Conservation (phyloP, 805 yeast species). For the Deakozyma indianensis region DNA sequence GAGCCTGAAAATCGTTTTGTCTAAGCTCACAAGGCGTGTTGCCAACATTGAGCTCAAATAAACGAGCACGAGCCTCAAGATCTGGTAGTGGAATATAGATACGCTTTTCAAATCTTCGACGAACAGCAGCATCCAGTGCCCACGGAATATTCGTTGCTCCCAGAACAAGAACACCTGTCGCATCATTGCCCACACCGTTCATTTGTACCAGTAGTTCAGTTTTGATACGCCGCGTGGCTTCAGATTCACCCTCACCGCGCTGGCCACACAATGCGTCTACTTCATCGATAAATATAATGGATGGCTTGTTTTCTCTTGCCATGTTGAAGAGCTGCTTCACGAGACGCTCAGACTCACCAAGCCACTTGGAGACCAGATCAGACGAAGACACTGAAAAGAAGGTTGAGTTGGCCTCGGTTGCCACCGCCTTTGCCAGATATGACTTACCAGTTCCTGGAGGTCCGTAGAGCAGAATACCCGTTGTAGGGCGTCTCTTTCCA, state of each 20-base stretch:
- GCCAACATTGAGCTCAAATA: constrained; percentile 92
- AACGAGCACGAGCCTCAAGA: constrained; percentile 74
- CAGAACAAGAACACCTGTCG: constrained; percentile 80
- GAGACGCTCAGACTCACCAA: constrained; percentile 96
- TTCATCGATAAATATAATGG: constrained; percentile 93
- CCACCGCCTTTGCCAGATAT: constrained; percentile 92
- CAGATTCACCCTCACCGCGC: constrained; percentile 95
- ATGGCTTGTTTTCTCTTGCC: constrained; percentile 94
- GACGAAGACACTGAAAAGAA: constrained; percentile 94
- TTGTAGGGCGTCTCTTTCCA: constrained; percentile 85
- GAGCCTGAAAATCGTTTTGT: constrained; percentile 54
- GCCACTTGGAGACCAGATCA: constrained; percentile 95
- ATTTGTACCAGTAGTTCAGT: constrained; percentile 93
- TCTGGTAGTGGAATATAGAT: constrained; percentile 94
- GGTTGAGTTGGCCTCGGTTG: constrained; percentile 95
- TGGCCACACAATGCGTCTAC: constrained; percentile 98
- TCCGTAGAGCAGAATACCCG: constrained; percentile 78
- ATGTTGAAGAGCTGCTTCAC: constrained; percentile 88
- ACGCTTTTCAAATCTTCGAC: constrained; percentile 91
- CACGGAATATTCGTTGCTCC: constrained; percentile 99
- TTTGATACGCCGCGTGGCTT: constrained; percentile 89
- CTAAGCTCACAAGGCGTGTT: constrained; percentile 71
- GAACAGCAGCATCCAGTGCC: constrained; percentile 95
- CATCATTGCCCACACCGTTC: constrained; percentile 97
- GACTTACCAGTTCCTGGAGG: constrained; percentile 99